Conservation (phyloP, 768 basidiomycete genomes). For the Lyophyllum shimeji region DNA sequence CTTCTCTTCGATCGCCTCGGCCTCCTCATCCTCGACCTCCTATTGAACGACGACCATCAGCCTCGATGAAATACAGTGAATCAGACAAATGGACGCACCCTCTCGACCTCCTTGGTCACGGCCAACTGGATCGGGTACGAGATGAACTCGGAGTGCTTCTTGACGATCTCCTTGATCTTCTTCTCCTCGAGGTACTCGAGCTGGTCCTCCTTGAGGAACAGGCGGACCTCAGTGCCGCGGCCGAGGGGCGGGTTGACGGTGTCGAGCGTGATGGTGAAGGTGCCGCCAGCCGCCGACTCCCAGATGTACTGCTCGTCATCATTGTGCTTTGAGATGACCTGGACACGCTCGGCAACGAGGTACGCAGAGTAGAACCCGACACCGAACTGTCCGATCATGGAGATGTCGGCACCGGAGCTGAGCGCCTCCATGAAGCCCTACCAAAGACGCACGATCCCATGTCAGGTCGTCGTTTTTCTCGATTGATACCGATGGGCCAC, state of each 20-base stretch:
- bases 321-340: constrained; percentile 99
- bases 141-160: constrained; percentile 99
- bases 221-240: constrained; percentile 90
- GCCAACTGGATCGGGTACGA: constrained; percentile 99
- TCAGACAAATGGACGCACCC: too few relatives aligned
- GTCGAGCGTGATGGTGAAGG: constrained; percentile 97
- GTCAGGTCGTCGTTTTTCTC: constrained; percentile 2
- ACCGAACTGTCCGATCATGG: constrained; percentile 99
- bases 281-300: constrained; percentile 99
- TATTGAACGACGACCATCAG: constrained; percentile 30
- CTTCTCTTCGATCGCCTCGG: constrained; percentile 67
- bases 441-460: background rate
- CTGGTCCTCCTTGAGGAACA: constrained; percentile 98
- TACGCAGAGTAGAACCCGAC: constrained; percentile 99
- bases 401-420: constrained; percentile 83
- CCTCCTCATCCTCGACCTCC: constrained; percentile 88
- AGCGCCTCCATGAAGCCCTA: constrained; percentile 99
- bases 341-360: constrained; percentile 97
- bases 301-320: constrained; percentile 99
- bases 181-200: constrained; percentile 99
- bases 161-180: constrained; percentile 98
- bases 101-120: constrained; percentile 99
- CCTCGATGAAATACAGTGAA: background rate
- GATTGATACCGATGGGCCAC: constrained; percentile 17
- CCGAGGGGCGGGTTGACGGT: constrained; percentile 86